Evolutionary conservation across 805 yeast genomes (phyloP), one percentile per base, ranked within the genome.

Genomic region (Starmerella geochares): DNA sequence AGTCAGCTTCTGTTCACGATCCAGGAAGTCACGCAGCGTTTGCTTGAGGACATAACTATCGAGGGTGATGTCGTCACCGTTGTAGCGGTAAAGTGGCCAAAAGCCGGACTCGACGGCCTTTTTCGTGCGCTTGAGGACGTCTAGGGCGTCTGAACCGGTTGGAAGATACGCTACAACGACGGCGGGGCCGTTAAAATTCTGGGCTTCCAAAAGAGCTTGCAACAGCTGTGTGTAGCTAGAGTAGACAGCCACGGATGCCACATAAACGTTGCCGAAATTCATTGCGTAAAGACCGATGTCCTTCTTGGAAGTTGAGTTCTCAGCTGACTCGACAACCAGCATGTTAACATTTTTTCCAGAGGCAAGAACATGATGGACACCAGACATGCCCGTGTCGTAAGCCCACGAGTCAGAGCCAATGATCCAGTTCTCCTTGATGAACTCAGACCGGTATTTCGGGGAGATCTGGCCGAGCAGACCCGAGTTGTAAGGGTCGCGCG

Each of bases 351-450:
- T 84, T 63, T 79, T 74, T 41, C 81, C 81, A 0, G 88, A 79
- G 24, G 87, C 68, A 40, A 90, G 70, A 3, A 86, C 81, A 59
- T 82, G 81, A 65, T 90, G 96, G 46, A 90, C 81, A 64, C 96
- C 95, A 5, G 95, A 83, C 54, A 83, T 72, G 38, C 97, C 97
- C 58, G 86, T 71, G 68, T 90, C 97, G 63, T 81, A 87, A 19
- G 95, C 77, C 97, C 97, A 90, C 28, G 92, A 79, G 65, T 90
- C 97, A 17, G 96, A 86, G 28, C 96, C 96, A 50, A 90, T 72
- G 52, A 90, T 72, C 97, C 97, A 90, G 49, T 67, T 58, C 54
- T 77, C 64, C 14, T 48, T 43, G 3, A 48, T 51, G 29, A 54
- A 53, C 3, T 68, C 64, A 44, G 72, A 59, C 32, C 48, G 49